Conservation (phyloP, 768 basidiomycete species). For the Dacryopinax spathularia region DNA sequence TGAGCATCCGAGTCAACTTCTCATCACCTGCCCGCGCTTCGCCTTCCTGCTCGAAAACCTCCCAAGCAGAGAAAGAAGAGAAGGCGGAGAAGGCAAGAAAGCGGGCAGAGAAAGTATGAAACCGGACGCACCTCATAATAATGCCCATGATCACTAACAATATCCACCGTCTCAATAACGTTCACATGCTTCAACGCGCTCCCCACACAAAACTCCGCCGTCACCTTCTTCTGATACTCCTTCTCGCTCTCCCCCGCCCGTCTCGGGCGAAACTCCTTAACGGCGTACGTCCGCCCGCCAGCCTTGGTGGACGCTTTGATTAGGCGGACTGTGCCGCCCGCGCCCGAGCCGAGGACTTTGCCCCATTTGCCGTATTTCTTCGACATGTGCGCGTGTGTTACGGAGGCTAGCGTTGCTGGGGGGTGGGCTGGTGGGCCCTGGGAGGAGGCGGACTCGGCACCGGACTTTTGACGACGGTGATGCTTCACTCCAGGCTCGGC, state of each 20-base stretch:
- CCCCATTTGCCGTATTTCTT: conserved; percentile 99
- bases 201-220: conserved; percentile 96
- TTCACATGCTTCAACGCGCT: conserved; percentile 87
- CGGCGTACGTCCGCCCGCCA: conserved; percentile 78
- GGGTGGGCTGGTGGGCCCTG: conserved; percentile 27
- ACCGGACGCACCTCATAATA: conserved; percentile 79
- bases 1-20: conserved; percentile 6
- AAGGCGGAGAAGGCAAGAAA: not conserved
- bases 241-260: conserved; percentile 78
- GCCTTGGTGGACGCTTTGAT: conserved; percentile 76
- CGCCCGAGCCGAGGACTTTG: conserved; percentile 83
- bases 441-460: conserved; percentile 21
- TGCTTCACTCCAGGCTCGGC: conserved; percentile 17
- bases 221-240: conserved; percentile 99
- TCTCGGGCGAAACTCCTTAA: conserved; percentile 92
- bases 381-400: conserved; percentile 78
- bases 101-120: not conserved
- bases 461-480: conserved; percentile 19
- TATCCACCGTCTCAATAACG: conserved; percentile 96
- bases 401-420: conserved; percentile 50
- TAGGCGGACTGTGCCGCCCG: conserved; percentile 94
- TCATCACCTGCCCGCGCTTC: too few species aligned
- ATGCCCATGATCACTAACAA: conserved; percentile 92
- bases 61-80: conserved; percentile 8
- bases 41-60: conserved; percentile 9